Conservation (phyloP, 2,329 filamentous ascomycete species). For the Fusarium temperatum region DNA sequence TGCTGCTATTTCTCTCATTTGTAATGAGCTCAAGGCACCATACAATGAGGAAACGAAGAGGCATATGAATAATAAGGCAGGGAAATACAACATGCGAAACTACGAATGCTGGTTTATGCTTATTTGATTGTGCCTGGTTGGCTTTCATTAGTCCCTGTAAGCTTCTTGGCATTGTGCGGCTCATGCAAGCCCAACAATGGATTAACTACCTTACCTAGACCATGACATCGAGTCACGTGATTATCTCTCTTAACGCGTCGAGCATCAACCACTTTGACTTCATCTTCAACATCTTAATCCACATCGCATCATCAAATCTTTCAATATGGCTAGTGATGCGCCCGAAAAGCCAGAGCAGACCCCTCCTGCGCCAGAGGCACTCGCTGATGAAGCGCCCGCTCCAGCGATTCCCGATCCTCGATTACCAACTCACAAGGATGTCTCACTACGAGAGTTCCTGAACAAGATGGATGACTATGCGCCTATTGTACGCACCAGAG, state of each 20-base stretch:
- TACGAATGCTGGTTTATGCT: neutral
- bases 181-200: neutral
- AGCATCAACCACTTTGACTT: conserved; percentile 1
- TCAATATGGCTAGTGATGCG: conserved; percentile 49
- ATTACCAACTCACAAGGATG: conserved; percentile 86
- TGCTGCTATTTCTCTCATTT: conserved; percentile 6
- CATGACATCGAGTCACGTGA: conserved; percentile 41
- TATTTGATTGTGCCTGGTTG: neutral
- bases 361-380: conserved; percentile 41
- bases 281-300: conserved; percentile 21
- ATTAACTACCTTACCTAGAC: too few species aligned
- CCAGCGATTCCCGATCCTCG: conserved; percentile 65
- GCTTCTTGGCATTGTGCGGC: conserved; percentile 18
- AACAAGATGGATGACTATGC: conserved; percentile 98
- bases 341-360: conserved; percentile 47
- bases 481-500: conserved; percentile 77
- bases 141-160: conserved; percentile 1
- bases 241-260: conserved; percentile 19
- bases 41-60: neutral
- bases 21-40: neutral
- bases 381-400: conserved; percentile 49
- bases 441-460: conserved; percentile 89
- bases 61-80: conserved; percentile 5
- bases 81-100: neutral
- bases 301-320: conserved; percentile 24